A percentile compares a stretch with the other conserved stretches of the same genome.
phyloP scores from a whole-genome alignment of 257 asterid genomes.

The Cinchona pubescens region DNA sequence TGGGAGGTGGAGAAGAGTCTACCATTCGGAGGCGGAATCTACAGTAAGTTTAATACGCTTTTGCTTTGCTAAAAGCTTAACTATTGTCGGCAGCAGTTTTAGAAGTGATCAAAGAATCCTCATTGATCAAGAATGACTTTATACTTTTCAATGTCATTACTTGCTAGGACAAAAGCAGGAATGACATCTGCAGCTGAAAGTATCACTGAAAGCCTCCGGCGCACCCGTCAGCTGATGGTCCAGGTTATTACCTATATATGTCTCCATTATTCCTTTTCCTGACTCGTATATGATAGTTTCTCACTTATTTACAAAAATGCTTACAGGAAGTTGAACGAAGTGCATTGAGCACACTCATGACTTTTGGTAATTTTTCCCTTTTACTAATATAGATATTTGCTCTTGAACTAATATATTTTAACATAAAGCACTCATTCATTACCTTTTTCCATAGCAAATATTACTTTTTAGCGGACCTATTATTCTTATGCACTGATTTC shows the following conservation, averaged over 20 bases:
- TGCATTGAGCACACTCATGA: constrained; percentile 77
- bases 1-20: constrained; percentile 98
- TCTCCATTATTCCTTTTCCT: background rate
- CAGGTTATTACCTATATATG: constrained; percentile 49
- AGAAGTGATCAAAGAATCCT: background rate
- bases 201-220: constrained; percentile 92
- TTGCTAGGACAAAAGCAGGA: constrained; percentile 83
- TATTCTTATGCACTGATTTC: background rate
- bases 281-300: constrained; percentile 11
- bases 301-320: constrained; percentile 10
- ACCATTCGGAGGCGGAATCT: constrained; percentile 82
- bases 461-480: background rate
- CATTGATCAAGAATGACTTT: constrained; percentile 4
- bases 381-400: background rate
- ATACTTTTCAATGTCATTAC: constrained; percentile 5
- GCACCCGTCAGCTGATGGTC: constrained; percentile 95
- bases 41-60: constrained; percentile 51
- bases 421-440: background rate
- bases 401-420: background rate
- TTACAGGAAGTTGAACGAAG: constrained; percentile 89
- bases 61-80: background rate
- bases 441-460: background rate
- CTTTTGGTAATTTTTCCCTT: constrained; percentile 56
- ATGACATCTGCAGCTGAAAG: constrained; percentile 98
- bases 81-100: background rate